These are phyloP conservation scores for Urochloa ruziziensis DNA, from an alignment of 176 grass and related monocot genomes.

Conservation along the genomic window DNA sequence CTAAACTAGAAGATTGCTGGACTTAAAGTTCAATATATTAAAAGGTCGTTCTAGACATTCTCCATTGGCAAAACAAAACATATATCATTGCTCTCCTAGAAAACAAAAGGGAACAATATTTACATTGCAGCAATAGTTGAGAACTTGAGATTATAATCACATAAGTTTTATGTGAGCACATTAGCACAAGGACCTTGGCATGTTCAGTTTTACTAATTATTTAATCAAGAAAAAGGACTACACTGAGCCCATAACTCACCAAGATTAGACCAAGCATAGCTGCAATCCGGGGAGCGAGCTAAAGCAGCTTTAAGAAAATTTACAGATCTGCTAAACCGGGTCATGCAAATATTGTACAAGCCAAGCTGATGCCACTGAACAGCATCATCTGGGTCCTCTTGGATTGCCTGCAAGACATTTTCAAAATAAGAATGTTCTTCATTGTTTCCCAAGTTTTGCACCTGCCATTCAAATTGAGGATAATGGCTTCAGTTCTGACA, in stretches of 20 bases:
- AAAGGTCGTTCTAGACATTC: not conserved
- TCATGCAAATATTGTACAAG: conserved; percentile 77
- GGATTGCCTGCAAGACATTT: conserved; percentile 68
- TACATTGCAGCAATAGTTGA: not conserved
- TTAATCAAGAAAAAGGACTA: conserved; percentile 10
- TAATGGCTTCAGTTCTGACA: not conserved
- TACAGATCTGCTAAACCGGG: conserved; percentile 77
- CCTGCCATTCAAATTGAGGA: conserved; percentile 17
- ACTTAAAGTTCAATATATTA: not conserved
- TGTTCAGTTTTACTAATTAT: not conserved
- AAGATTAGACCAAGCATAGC: conserved; percentile 97
- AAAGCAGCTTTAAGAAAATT: conserved; percentile 89
- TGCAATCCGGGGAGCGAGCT: conserved; percentile 74
- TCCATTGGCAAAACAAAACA: not conserved
- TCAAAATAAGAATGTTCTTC: conserved; percentile 9
- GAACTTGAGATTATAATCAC: not conserved
- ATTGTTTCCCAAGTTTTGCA: conserved; percentile 2
- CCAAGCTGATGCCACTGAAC: conserved; percentile 99
- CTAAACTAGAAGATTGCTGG: not conserved
- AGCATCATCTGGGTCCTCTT: conserved; percentile 92
- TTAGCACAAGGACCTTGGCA: not conserved
- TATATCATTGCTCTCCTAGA: not conserved
- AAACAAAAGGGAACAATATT: not conserved
- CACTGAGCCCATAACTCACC: conserved; percentile 48
- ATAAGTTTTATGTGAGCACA: not conserved